Base-by-base conservation (phyloP, 73 alveolate species). In the Paramecium bursaria region DNA sequence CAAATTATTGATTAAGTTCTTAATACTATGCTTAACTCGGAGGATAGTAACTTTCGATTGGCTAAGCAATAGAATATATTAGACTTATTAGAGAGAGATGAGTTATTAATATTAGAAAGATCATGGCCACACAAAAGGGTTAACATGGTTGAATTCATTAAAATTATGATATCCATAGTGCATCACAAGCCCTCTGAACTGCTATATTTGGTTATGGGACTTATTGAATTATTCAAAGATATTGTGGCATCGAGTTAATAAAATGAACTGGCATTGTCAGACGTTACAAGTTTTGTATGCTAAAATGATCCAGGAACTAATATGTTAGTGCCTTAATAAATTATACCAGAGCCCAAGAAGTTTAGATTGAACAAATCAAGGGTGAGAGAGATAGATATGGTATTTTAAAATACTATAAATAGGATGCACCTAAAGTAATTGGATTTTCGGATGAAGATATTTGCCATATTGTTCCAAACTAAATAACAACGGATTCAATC, bases 341-440 rank as follows among this genome's bases (percentile, higher is more conserved):
- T 79, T 10, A 79, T 79, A 33, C 89, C 89, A 26, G 89, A 79
- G 26, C 85, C 89, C 15, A 53, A 79, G 67, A 79, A 55, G 48
- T 79, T 79, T 54, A 48, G 48, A 35, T 54, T 79, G n/a, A 73
- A 79, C 26, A 30, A 53, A 61, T 33, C 51, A 4, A 30, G 74
- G n/a, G 54, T 79, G 1, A 53, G 89, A 79, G 75, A 61, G 3
- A 79, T 79, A 13, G 89, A 79, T 55, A 73, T 79, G 46, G 89
- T 67, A 67, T 19, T 67, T 5, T 21, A 19, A n/a, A 13, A 7
- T 39, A 13, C 33, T 2, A 23, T 30, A 23, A 30, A 25, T 35
- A 67, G 82, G 33, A 79, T 54, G 85, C 89, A 27, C 89, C 89
- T 17, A 30, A 50, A 19, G 46, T 79, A 1, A 53, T 53, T 15